Conservation (phyloP, 495 filamentous ascomycete species). For the Cenococcum geophilum region DNA sequence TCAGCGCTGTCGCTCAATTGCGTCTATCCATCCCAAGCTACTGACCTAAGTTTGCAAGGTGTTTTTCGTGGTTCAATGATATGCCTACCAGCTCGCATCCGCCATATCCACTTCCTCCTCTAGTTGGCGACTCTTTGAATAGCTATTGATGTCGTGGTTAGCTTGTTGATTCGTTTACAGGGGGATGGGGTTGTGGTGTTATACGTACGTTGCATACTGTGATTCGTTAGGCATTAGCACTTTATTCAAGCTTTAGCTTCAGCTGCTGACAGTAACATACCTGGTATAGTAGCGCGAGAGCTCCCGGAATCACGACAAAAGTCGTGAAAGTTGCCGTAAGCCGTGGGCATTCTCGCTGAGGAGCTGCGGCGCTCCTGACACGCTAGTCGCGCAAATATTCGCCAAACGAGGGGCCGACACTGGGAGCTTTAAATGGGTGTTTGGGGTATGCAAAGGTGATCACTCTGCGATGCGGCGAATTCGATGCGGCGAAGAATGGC, state of each 20-base stretch:
- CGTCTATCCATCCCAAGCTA: conserved; percentile 17
- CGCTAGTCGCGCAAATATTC: background rate
- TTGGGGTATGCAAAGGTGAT: background rate
- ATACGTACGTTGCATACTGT: conserved; percentile 31
- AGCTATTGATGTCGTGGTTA: conserved; percentile 41
- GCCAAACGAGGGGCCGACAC: background rate
- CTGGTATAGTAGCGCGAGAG: conserved; percentile 60
- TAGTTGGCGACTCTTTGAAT: conserved; percentile 50
- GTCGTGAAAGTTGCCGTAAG: conserved; percentile 50
- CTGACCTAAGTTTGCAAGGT: conserved; percentile 83
- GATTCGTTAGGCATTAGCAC: conserved; percentile 10
- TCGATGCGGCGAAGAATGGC: background rate
- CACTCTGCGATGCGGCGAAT: background rate
- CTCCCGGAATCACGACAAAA: conserved; percentile 82
- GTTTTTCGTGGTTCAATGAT: conserved; percentile 51
- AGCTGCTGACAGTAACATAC: conserved; percentile 50
- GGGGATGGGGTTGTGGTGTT: background rate
- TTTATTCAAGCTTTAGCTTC: background rate
- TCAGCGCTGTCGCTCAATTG: conserved; percentile 8
- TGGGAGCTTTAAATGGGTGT: background rate
- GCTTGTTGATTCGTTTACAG: background rate
- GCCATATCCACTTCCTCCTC: conserved; percentile 44
- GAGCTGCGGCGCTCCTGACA: background rate
- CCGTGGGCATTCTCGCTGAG: conserved; percentile 15
- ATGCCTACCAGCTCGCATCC: conserved; percentile 73